Evolutionary conservation across 306 rosid genomes (phyloP), one percentile per base, ranked within the genome.

Genomic region (Morella rubra): DNA sequence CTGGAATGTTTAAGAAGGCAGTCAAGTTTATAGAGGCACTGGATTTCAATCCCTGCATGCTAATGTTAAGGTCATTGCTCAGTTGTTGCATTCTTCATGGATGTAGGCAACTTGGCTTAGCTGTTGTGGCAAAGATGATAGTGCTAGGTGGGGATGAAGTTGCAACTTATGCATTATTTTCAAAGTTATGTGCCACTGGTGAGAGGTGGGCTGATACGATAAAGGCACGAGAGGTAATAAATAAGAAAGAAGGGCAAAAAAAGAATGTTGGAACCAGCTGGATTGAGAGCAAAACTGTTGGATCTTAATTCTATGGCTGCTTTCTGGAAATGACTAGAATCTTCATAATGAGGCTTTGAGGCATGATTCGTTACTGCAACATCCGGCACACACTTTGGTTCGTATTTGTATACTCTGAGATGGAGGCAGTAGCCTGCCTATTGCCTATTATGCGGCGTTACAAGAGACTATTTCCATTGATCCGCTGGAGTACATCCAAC

Each of bases 31-130:
- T 64, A 4, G 70, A 64, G 49, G 22, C 49, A 40, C 1, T 64
- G 70, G 18, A 40, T 16, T 64, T 40, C 8, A 41, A 7, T 64
- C 70, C 70, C 0, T 15, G 70, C 70, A 64, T 64, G 47, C 46
- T 64, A 64, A 64, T 64, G 44, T 64, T 64, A 41, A 64, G 70
- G 22, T 64, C 70, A 16, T 64, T 64, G n/a, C 70, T 64, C 70
- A 64, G 70, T 64, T 37, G 19, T 41, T 64, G 70, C 44, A 64
- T 64, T 18, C 45, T 64, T 64, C 46, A 64, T 0, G 22, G 70
- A 8, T 8, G 24, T 12, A 64, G 47, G 40, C 47, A 8, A 40
- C 70, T 64, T 64, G 70, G 70, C 70, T 15, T 40, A 8, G 46
- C 24, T 40, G 49, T 64, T 40, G 70, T 64, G 18, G 47, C 70